A percentile compares a stretch with the other conserved stretches of the same genome.
Conservation (phyloP, 148 eudicot species). For the Cornus controversa region DNA sequence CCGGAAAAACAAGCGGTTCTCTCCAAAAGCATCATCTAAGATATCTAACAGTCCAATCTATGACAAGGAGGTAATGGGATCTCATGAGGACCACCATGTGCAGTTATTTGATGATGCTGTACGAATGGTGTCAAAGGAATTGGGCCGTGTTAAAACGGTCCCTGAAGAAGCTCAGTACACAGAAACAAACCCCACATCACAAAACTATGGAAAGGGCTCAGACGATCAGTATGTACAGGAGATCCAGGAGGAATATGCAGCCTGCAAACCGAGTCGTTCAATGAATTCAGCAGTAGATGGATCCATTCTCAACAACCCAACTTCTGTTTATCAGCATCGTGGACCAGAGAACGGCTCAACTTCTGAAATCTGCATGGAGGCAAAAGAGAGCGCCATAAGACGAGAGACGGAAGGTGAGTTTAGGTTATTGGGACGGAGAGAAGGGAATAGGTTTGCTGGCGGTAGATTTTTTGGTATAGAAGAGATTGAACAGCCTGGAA, state of each 20-base stretch:
- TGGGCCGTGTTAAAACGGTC: conserved; percentile 45
- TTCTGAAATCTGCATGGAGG: conserved; percentile 47
- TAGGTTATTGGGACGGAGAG: conserved; percentile 84
- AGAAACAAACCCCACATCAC: conserved; percentile 14
- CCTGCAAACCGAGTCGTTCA: conserved; percentile 29
- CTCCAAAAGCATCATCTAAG: conserved; percentile 54
- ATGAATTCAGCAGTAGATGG: too few species aligned
- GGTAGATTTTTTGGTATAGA: conserved; percentile 68
- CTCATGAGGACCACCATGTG: conserved; percentile 41
- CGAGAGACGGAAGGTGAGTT: conserved; percentile 97
- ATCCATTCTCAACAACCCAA: too few species aligned
- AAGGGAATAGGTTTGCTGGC: conserved; percentile 57
- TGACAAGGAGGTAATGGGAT: conserved; percentile 30
- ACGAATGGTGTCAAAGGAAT: conserved; percentile 75
- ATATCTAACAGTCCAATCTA: conserved; percentile 49
- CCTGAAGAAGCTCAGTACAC: conserved; percentile 44
- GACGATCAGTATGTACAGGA: conserved; percentile 36
- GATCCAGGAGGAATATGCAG: conserved; percentile 67
- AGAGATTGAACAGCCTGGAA: conserved; percentile 53
- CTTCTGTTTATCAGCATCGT: too few species aligned
- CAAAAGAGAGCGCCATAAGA: conserved; percentile 79
- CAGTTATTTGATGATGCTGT: conserved; percentile 86
- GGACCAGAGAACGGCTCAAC: conserved; percentile 29
- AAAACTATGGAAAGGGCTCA: conserved; percentile 19
- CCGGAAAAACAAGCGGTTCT: conserved; percentile 48